Evolutionary conservation across 2,329 filamentous ascomycete genomes (phyloP).

Genomic region (Fusarium falciforme): DNA sequence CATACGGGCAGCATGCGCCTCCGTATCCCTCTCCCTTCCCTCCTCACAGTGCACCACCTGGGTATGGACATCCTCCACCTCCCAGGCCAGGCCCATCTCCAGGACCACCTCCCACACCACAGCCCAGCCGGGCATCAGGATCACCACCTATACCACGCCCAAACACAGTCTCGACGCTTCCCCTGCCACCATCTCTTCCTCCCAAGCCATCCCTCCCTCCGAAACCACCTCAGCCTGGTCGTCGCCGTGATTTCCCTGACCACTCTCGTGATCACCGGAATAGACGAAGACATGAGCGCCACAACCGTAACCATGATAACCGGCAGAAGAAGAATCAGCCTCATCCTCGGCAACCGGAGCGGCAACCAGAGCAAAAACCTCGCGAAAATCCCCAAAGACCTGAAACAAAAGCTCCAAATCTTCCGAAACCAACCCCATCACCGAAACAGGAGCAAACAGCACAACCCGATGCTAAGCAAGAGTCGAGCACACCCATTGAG

Average conservation of each 20-base stretch:
- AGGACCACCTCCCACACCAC: slow-evolving; percentile 22
- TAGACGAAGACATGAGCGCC: slow-evolving; percentile 48
- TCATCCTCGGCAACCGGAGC: slow-evolving; percentile 35
- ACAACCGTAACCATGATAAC: slow-evolving; percentile 46
- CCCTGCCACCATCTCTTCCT: slow-evolving; percentile 44
- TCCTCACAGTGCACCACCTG: slow-evolving; percentile 31
- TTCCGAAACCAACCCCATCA: slow-evolving; percentile 33
- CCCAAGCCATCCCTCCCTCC: slow-evolving; percentile 49
- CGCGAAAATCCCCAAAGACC: slow-evolving; percentile 31
- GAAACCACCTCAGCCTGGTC: slow-evolving; percentile 43
- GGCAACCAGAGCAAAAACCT: slow-evolving; percentile 41
- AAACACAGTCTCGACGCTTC: slow-evolving; percentile 27
- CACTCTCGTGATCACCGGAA: slow-evolving; percentile 45
- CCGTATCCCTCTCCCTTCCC: slow-evolving; percentile 38
- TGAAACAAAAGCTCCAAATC: slow-evolving; percentile 10
- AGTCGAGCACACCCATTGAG: slow-evolving; percentile 10
- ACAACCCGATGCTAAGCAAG: slow-evolving; percentile 1
- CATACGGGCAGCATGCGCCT: slow-evolving; percentile 34
- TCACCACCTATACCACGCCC: slow-evolving; percentile 30
- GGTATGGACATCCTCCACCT: slow-evolving; percentile 30
- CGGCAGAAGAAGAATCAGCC: slow-evolving; percentile 42
- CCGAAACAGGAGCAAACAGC: slow-evolving; percentile 44
- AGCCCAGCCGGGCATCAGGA: slow-evolving; percentile 23
- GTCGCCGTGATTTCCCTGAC: slow-evolving; percentile 43
- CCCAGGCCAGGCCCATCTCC: slow-evolving; percentile 25